Conservation (phyloP, 192 early-diverging fungal genomes). For the Linnemannia exigua region DNA sequence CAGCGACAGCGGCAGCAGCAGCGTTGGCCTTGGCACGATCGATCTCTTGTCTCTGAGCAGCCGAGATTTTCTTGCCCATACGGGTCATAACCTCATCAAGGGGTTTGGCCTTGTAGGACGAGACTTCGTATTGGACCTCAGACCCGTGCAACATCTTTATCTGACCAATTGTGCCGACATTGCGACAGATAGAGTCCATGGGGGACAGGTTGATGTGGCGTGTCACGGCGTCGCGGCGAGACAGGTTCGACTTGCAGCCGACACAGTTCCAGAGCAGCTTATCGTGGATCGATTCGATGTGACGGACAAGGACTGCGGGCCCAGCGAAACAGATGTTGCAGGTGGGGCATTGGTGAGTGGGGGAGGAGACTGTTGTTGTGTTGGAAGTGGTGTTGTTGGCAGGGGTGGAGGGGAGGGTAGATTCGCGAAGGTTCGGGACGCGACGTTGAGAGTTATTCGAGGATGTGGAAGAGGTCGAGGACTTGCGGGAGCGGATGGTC, state of each 20-base stretch:
- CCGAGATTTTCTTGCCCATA: slow-evolving; percentile 38
- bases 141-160: slow-evolving; percentile 46
- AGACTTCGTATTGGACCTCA: slow-evolving; percentile 35
- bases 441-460: slow-evolving; percentile 39
- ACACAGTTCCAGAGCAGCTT: slow-evolving; percentile 54
- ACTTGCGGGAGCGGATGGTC: slow-evolving; percentile 38
- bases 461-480: slow-evolving; percentile 36
- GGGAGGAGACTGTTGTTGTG: slow-evolving; percentile 7
- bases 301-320: slow-evolving; percentile 42
- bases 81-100: slow-evolving; percentile 47
- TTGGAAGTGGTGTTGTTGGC: not conserved
- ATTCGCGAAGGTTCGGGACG: slow-evolving; percentile 37
- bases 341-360: slow-evolving; percentile 33
- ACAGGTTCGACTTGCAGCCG: slow-evolving; percentile 53
- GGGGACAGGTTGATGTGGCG: slow-evolving; percentile 53
- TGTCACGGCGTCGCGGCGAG: slow-evolving; percentile 47
- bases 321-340: slow-evolving; percentile 44
- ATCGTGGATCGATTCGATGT: slow-evolving; percentile 52
- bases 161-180: slow-evolving; percentile 47
- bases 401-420: not conserved
- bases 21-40: slow-evolving; percentile 23
- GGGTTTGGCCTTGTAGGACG: slow-evolving; percentile 36
- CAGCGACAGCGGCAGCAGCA: not conserved
- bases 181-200: slow-evolving; percentile 52
- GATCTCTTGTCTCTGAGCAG: slow-evolving; percentile 13